These are phyloP conservation scores for Solanum chacoense DNA, from an alignment of 305 asterid species.

Conservation along the genomic window DNA sequence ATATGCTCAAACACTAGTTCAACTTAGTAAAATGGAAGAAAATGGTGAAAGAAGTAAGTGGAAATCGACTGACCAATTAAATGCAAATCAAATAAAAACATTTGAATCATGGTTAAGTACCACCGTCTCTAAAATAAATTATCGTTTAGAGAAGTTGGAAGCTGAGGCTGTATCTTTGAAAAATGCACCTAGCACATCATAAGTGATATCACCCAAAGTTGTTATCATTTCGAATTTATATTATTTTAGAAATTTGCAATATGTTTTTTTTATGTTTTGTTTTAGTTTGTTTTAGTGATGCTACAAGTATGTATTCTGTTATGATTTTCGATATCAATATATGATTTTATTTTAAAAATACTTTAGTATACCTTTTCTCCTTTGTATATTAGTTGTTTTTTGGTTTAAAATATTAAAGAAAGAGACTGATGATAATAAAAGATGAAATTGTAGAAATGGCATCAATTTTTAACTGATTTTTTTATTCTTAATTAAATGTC, in stretches of 20 bases:
- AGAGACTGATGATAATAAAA: too few relatives aligned
- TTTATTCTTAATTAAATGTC: too few relatives aligned
- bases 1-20: background rate
- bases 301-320: background rate
- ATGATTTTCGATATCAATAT: background rate
- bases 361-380: background rate
- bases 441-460: background rate
- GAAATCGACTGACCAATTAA: background rate
- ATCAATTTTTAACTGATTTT: background rate
- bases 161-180: background rate
- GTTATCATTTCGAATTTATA: background rate
- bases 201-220: background rate
- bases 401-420: background rate
- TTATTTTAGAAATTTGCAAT: background rate
- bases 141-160: background rate
- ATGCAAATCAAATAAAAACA: background rate
- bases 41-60: background rate
- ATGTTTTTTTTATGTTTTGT: too few relatives aligned
- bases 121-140: background rate
- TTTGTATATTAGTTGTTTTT: background rate
- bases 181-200: background rate
- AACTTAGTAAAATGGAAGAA: background rate
- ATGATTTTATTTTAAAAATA: background rate
- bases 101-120: background rate
- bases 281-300: background rate